phyloP scores from a whole-genome alignment of 139 green algal genomes.

The Chlamydomonas sp. region DNA sequence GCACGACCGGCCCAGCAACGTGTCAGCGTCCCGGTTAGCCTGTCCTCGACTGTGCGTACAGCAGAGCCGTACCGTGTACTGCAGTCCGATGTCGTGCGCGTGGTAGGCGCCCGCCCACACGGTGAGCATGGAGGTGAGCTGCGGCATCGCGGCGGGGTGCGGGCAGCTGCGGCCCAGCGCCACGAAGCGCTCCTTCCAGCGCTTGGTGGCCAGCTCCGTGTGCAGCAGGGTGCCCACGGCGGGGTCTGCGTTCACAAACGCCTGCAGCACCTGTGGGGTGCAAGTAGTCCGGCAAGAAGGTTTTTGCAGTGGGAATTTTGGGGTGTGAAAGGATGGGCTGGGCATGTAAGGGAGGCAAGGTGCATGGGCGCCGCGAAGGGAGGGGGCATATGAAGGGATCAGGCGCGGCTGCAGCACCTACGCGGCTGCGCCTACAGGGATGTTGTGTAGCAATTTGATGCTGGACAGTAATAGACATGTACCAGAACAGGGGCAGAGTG shows the following conservation, averaged over 20 bases:
- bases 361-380: no score
- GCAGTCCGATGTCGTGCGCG: conserved; percentile 15
- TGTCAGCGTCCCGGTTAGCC: neutral
- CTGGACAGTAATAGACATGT: no score
- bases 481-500: no score
- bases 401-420: no score
- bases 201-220: conserved; percentile 12
- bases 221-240: conserved; percentile 30
- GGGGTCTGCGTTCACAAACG: conserved; percentile 12
- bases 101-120: conserved; percentile 11
- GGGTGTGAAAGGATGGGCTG: no score
- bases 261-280: conserved; percentile 1
- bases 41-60: no score
- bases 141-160: neutral
- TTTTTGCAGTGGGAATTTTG: no score
- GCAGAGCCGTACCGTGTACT: neutral
- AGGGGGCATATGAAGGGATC: no score
- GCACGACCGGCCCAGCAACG: neutral
- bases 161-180: neutral
- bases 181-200: conserved; percentile 31
- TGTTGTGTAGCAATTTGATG: no score
- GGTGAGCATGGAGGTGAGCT: conserved; percentile 10
- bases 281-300: no score
- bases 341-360: no score
- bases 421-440: no score